A percentile compares a stretch with the other conserved stretches of the same genome.
Conservation (phyloP, 169 alveolate species). For the Babesia bigemina region DNA sequence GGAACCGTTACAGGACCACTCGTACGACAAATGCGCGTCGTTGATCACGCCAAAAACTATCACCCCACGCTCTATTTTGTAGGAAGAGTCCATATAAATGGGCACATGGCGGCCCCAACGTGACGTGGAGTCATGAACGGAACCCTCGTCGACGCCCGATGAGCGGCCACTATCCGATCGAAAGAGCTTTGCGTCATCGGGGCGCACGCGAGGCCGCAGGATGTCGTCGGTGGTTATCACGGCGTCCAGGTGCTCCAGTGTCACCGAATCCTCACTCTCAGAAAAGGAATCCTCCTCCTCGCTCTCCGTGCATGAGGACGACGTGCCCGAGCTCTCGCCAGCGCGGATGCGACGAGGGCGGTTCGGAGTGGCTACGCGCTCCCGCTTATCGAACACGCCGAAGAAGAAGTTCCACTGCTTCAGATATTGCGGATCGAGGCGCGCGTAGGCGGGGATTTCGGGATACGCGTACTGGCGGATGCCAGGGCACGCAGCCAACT, state of each 20-base stretch:
- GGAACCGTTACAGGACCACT: conserved; percentile 53
- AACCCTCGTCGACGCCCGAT: not conserved
- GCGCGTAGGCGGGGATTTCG: conserved; percentile 41
- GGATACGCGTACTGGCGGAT: conserved; percentile 63
- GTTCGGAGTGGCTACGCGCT: not conserved
- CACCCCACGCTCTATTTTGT: conserved; percentile 35
- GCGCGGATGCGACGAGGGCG: conserved; percentile 9
- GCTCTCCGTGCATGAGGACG: conserved; percentile 3
- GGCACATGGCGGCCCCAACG: conserved; percentile 23
- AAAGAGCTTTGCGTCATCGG: not conserved
- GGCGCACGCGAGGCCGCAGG: conserved; percentile 15
- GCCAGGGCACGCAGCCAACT: conserved; percentile 41
- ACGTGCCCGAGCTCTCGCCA: not conserved
- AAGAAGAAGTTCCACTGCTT: conserved; percentile 45
- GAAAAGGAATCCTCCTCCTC: conserved; percentile 29
- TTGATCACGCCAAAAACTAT: conserved; percentile 51
- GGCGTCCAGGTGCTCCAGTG: not conserved
- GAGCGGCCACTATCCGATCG: not conserved
- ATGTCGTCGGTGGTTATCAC: conserved; percentile 35
- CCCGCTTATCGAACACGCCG: conserved; percentile 19
- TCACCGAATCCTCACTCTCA: not conserved
- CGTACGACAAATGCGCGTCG: conserved; percentile 27
- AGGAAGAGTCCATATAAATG: conserved; percentile 36
- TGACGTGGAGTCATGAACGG: not conserved
- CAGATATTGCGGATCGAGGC: conserved; percentile 20